These are phyloP conservation scores for Aspergillus coremiiformis DNA, from an alignment of 495 filamentous ascomycete genomes.

Conservation along the genomic window DNA sequence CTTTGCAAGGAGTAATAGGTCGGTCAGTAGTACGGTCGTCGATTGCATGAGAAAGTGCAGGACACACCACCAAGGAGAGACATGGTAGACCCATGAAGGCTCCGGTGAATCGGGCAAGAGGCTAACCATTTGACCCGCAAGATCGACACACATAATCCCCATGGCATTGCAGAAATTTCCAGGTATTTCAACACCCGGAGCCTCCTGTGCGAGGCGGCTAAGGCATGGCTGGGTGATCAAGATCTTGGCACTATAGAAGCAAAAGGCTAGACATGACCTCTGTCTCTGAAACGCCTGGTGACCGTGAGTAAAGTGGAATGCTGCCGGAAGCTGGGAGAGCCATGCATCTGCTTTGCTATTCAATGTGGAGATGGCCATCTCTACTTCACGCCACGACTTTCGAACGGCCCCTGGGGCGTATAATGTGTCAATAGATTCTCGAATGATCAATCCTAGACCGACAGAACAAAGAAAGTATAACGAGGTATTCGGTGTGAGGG, in stretches of 20 bases:
- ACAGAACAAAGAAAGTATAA: conserved; percentile 39
- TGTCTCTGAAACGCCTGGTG: conserved; percentile 17
- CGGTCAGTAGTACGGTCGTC: conserved; percentile 44
- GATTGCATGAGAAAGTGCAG: conserved; percentile 55
- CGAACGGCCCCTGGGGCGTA: conserved; percentile 46
- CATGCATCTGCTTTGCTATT: conserved; percentile 43
- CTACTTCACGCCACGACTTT: conserved; percentile 45
- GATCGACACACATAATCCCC: conserved; percentile 41
- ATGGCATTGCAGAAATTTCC: conserved; percentile 41
- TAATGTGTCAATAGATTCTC: conserved; percentile 40
- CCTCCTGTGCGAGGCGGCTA: conserved; percentile 37
- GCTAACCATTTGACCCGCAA: conserved; percentile 41
- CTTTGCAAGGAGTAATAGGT: conserved; percentile 38
- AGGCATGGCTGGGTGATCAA: conserved; percentile 53
- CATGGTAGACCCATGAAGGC: conserved; percentile 32
- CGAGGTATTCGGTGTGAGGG: conserved; percentile 25
- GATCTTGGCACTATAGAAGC: conserved; percentile 48
- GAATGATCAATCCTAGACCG: conserved; percentile 39
- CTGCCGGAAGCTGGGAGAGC: conserved; percentile 37
- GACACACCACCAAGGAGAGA: conserved; percentile 51
- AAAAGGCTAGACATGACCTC: conserved; percentile 34
- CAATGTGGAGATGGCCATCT: conserved; percentile 39
- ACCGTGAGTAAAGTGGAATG: conserved; percentile 34
- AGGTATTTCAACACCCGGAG: conserved; percentile 11
- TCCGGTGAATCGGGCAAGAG: conserved; percentile 37